Evolutionary conservation across 1,139 yeast species (phyloP), one percentile per base, ranked within the genome.

Genomic region (Nakaseomyces bracarensis): DNA sequence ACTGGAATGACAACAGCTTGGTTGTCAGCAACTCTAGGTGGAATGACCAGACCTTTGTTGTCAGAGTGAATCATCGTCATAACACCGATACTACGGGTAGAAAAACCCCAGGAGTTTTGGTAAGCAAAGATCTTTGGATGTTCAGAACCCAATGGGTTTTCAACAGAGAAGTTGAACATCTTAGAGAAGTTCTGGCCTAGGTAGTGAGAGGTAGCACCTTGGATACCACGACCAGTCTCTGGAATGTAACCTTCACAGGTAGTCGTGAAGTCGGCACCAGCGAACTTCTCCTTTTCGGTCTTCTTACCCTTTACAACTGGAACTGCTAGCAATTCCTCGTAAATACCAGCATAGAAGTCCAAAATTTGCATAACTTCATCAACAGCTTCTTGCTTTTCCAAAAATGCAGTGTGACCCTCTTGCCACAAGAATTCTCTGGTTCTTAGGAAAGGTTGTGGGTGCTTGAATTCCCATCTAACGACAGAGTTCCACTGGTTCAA

Each of bases 381-480:
- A 47, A 75, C 74, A 30, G 98, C 96, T 46, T 75, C 89, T 46
- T 79, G 82, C 53, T 70, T 69, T 46, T 93, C 82, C 62, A 91
- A 75, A 63, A 85, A 95, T 43, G 95, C 98, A 42, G 98, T 93
- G 70, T 93, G 99, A 53, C 99, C 99, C 70, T 93, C 99, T 71
- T 93, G 99, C 99, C 99, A 93, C 66, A 93, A 74, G 70, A 93
- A 93, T 69, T 93, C 99, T 70, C 99, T 82, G 13, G 98, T 93
- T 75, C 99, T 84, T 62, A 93, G 71, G 69, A 93, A 93, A 44
- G 99, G 99, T 70, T 93, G 99, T 45, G 99, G 99, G 66, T 93
- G 97, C 72, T 93, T 93, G 72, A 93, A 93, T 69, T 93, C 99
- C 99, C 98, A 93, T 74, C 99, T 82, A 41, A 93, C 98, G 42